Evolutionary conservation across 2,329 filamentous ascomycete species (phyloP), one percentile per base, ranked within the genome.

Genomic region (Curvularia spicifera): DNA sequence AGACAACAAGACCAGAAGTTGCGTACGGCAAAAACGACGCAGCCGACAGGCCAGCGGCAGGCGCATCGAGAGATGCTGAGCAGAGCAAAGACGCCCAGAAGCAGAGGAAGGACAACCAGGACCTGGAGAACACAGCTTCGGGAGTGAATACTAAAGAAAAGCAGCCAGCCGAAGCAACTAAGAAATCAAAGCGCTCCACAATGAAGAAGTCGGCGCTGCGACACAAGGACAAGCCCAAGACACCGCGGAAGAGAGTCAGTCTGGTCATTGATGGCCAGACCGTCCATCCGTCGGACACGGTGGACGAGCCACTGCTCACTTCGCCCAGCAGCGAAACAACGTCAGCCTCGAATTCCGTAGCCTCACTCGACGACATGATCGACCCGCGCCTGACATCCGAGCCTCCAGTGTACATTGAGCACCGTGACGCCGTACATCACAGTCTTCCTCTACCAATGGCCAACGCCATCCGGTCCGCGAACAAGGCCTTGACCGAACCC

Each of bases 181-280:
- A 67, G 59, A 74, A 72, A 54, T 48, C 66, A 18, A 74, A 69
- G 42, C 69, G 73, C 24, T 59, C 69, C 2, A 51, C 65, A 6
- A 64, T 65, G 51, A 74, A 72, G 66, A 76, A 75, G 51, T 76
- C 75, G 5, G 67, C 73, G 15, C 66, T 76, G 29, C 67, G 72
- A 51, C 60, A 62, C 48, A 66, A 59, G 54, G 70, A 68, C 59
- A 64, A 65, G 28, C 56, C 64, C 26, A 56, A 65, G 33, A 60
- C 63, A n/a, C 61, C 66, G 24, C 64, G 75, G 51, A 77, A 77
- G 60, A 63, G 75, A 43, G 75, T 77, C 56, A 74, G 70, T 59
- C 62, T 77, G 42, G 70, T 74, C 53, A 75, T 77, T 37, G 72
- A 77, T 57, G 74, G 75, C 62, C 73, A 76, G 53, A 76, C 75